phyloP scores from a whole-genome alignment of 371 early-diverging fungal species.

The Haplosporangium sp. region DNA sequence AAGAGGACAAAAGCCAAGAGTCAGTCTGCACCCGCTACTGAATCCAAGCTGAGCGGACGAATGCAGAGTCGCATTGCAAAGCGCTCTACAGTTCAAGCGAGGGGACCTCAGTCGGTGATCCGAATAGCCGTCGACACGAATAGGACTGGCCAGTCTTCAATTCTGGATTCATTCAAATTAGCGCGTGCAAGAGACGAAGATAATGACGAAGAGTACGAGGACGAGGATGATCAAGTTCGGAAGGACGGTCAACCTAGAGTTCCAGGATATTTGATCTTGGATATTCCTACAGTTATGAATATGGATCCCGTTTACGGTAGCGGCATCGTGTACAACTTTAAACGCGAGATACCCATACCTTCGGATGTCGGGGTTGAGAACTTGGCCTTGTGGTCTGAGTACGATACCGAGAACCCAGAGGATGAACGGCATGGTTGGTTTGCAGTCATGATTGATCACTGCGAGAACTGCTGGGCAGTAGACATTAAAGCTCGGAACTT shows the following conservation, averaged over 20 bases:
- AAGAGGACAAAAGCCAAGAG: background rate
- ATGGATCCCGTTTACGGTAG: constrained; percentile 33
- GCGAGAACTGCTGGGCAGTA: constrained; percentile 45
- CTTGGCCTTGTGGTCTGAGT: constrained; percentile 34
- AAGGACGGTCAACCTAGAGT: background rate
- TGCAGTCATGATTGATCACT: constrained; percentile 32
- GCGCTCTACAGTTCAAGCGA: too few relatives aligned
- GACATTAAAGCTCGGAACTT: constrained; percentile 31
- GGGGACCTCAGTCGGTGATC: background rate
- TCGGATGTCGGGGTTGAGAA: constrained; percentile 46
- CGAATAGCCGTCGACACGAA: constrained; percentile 2
- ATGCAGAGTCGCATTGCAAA: background rate
- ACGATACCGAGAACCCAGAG: constrained; percentile 6
- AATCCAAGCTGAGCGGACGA: background rate
- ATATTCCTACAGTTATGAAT: constrained; percentile 41
- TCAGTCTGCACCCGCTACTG: background rate
- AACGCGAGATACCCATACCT: constrained; percentile 27
- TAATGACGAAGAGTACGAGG: constrained; percentile 4
- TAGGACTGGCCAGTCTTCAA: background rate
- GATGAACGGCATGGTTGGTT: constrained; percentile 43
- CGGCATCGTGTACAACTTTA: constrained; percentile 35
- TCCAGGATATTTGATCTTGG: constrained; percentile 28
- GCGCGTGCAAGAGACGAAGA: background rate
- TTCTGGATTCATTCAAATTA: background rate
- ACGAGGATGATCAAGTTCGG: background rate